phyloP scores from a whole-genome alignment of 176 grass and related monocot species.

The Cenchrus fungigraminus region DNA sequence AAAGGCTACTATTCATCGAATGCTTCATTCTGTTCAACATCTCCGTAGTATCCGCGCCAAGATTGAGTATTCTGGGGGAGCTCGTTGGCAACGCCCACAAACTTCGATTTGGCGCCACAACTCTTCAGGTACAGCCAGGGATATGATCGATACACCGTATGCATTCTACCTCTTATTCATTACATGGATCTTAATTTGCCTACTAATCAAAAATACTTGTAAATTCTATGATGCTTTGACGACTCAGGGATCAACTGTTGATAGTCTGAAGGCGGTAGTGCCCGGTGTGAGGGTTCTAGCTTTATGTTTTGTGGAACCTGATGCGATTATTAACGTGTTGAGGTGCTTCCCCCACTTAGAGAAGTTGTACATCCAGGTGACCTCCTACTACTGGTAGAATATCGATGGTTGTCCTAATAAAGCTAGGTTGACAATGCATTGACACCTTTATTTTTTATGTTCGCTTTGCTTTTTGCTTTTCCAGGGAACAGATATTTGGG shows the following conservation, averaged over 20 bases:
- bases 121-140: background rate
- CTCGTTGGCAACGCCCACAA: background rate
- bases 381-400: background rate
- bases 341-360: too few relatives aligned
- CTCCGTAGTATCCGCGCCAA: background rate
- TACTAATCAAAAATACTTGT: background rate
- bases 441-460: background rate
- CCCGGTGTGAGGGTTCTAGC: too few relatives aligned
- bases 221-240: background rate
- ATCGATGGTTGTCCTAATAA: background rate
- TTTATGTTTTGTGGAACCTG: too few relatives aligned
- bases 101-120: background rate
- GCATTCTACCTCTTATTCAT: too few relatives aligned
- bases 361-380: too few relatives aligned
- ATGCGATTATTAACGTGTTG: too few relatives aligned
- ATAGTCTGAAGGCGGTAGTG: too few relatives aligned
- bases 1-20: background rate
- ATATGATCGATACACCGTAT: too few relatives aligned
- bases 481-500: background rate
- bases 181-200: too few relatives aligned
- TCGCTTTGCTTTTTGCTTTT: background rate
- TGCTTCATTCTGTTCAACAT: background rate
- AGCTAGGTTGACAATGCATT: background rate
- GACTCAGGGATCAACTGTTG: too few relatives aligned
- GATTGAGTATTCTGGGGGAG: background rate